These are phyloP conservation scores for Hansfordia pulvinata DNA, from an alignment of 2,329 filamentous ascomycete genomes.

Conservation along the genomic window DNA sequence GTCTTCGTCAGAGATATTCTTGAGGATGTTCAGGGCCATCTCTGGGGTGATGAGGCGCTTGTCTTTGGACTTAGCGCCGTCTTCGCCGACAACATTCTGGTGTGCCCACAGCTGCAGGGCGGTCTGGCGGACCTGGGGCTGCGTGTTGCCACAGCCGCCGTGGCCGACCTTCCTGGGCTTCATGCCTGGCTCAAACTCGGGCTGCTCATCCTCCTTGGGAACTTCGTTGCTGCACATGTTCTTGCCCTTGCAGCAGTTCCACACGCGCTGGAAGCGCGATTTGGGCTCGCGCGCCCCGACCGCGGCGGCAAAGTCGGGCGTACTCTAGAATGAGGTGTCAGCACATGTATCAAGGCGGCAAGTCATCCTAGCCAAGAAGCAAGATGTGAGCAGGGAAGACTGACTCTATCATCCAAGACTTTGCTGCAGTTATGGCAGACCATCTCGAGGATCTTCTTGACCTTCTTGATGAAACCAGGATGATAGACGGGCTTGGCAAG, in stretches of 20 bases:
- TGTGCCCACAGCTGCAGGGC: slow-evolving; percentile 70
- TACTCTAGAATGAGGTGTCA: slow-evolving; percentile 52
- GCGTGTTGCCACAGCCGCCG: slow-evolving; percentile 84
- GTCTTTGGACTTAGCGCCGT: slow-evolving; percentile 59
- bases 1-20: slow-evolving; percentile 69
- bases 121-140: slow-evolving; percentile 78
- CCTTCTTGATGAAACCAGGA: slow-evolving; percentile 90
- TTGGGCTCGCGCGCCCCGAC: slow-evolving; percentile 84
- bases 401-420: slow-evolving; percentile 94
- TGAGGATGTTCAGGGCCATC: slow-evolving; percentile 75
- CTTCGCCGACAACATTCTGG: slow-evolving; percentile 66
- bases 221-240: slow-evolving; percentile 70
- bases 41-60: slow-evolving; percentile 74
- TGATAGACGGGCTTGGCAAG: slow-evolving; percentile 94
- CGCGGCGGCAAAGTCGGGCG: slow-evolving; percentile 71
- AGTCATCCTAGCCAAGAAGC: too few species aligned
- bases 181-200: slow-evolving; percentile 47
- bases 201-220: slow-evolving; percentile 54
- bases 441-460: slow-evolving; percentile 97
- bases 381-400: slow-evolving; percentile 52
- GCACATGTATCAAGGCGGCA: too few species aligned
- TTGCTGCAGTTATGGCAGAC: slow-evolving; percentile 99
- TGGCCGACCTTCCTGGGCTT: slow-evolving; percentile 50
- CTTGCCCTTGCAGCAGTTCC: slow-evolving; percentile 84
- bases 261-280: slow-evolving; percentile 83